A percentile compares a stretch with the other conserved stretches of the same genome.
Evolutionary conservation across 306 rosid genomes (phyloP).

Genomic region (Ormosia semicastrata): DNA sequence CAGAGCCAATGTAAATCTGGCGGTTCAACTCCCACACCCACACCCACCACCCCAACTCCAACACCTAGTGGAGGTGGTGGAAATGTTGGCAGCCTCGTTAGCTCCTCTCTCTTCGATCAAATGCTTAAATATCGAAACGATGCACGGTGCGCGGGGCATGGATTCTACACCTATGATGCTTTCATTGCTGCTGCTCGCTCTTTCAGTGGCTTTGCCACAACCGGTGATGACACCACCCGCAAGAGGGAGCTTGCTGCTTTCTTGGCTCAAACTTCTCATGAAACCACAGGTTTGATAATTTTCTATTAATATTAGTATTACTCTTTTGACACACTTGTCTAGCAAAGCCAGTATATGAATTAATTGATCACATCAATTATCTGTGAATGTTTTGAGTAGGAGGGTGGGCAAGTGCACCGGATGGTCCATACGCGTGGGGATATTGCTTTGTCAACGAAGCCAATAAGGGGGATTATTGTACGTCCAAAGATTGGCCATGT

Average conservation of each 20-base stretch:
- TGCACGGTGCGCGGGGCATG: slow-evolving; percentile 29
- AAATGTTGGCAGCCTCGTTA: slow-evolving; percentile 27
- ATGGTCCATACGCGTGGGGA: slow-evolving; percentile 69
- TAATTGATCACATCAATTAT: not conserved
- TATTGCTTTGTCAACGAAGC: slow-evolving; percentile 52
- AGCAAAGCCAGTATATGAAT: not conserved
- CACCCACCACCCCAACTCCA: too few relatives aligned
- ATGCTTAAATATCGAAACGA: slow-evolving; percentile 60
- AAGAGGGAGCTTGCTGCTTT: slow-evolving; percentile 73
- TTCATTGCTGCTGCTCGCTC: slow-evolving; percentile 54
- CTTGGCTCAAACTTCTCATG: slow-evolving; percentile 77
- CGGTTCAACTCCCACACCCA: too few relatives aligned
- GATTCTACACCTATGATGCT: slow-evolving; percentile 54
- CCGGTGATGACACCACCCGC: slow-evolving; percentile 47
- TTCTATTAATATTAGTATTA: too few relatives aligned
- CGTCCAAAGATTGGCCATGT: slow-evolving; percentile 43
- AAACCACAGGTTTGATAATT: slow-evolving; percentile 43
- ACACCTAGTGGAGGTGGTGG: slow-evolving; percentile 17
- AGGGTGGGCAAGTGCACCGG: slow-evolving; percentile 66
- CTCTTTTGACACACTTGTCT: too few relatives aligned
- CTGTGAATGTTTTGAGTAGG: slow-evolving; percentile 18
- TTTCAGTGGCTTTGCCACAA: slow-evolving; percentile 46
- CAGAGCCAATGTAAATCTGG: slow-evolving; percentile 37
- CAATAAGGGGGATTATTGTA: slow-evolving; percentile 29
- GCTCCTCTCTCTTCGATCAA: slow-evolving; percentile 27